Base-by-base conservation (phyloP, 768 basidiomycete genomes). In the Tylopilus sp. region DNA sequence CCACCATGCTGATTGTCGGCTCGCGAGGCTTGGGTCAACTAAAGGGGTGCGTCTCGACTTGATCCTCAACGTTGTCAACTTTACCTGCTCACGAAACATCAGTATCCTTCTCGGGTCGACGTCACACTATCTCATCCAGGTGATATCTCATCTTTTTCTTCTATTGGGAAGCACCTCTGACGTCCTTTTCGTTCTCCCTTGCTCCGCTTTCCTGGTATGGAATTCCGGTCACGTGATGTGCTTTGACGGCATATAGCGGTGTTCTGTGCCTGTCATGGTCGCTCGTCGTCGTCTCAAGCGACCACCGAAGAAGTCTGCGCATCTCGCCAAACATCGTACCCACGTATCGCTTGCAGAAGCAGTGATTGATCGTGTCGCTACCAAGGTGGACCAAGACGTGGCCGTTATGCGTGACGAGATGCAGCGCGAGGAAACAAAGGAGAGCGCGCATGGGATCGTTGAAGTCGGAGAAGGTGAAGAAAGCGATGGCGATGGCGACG, bases 221-320 rank as follows among this genome's bases (percentile, higher is more conserved):
- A 16, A 3, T 45, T 37, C 31, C 16, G 30, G 10, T 45, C 19
- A 45, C 29, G 14, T 19, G 29, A 30, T 14, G n/a, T n/a, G 3
- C 45, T 9, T 29, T 30, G 9, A 16, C 19, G n/a, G 19, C 14
- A 22, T n/a, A 8, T 33, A 92, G 78, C 94, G 92, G 72, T 95
- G 92, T 56, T 92, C 92, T 16, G 94, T 96, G 0, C 94, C 95
- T 0, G 93, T 97, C 50, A 96, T 98, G 94, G 92, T 96, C 48
- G 92, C 94, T 6, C 90, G 94, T 48, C 85, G 93, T 48, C 79
- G 94, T 13, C 85, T 97, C 68, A 92, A 91, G 70, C 85, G 92
- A 3, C 91, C 93, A 21, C 85, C 93, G 13, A 82, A 84, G 50
- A 87, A 85, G 44, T 80, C 83, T 4, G 89, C 90, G 0, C 89